Evolutionary conservation across 2,329 filamentous ascomycete species (phyloP), one percentile per base, ranked within the genome.

Genomic region (Alternaria hordeiaustralica): DNA sequence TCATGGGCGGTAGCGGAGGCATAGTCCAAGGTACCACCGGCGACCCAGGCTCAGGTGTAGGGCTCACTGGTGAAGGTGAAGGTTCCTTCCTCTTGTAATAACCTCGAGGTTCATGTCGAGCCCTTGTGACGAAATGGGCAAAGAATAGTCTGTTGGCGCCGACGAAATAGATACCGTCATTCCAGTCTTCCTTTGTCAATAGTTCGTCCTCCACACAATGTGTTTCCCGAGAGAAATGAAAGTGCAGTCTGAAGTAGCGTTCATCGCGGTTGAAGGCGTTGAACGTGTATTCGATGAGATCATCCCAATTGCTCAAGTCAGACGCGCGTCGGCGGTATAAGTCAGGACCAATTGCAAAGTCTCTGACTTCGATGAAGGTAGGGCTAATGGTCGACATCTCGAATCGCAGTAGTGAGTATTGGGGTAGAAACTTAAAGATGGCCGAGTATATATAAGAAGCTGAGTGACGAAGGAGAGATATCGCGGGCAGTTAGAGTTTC

Each of bases 341-440:
- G 10, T 26, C 21, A 11, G 49, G 5, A 11, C 23, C 15, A 20
- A 18, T 21, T 15, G 13, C 23, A 13, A 49, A 63, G 49, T 63
- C 50, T n/a, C 60, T 56, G 15, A 63, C 20, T 18, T 55, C 45
- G 36, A 55, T 58, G 20, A 41, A 55, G 7, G 45, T 58, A 18
- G 18, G 5, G 4, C 4, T 13, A 5, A 5, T 18, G 13, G 13
- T 21, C n/a, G 20, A 41, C 49, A 53, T 41, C 5, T 53, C 15
- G 6, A 36, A 21, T 25, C 8, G 20, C 36, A 13, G 20, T n/a
- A 13, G 28, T 23, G 20, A n/a, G n/a, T 53, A 53, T 41, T 21
- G 21, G n/a, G 9, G 20, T 36, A 2, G 4, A 9, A 12, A 6
- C 2, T 25, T n/a, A 6, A 33, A 12, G 5, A 6, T 2, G 15